Percentiles rank a stretch among this genome's conserved stretches.
Evolutionary conservation across 768 basidiomycete genomes (phyloP).

Genomic region (Hortiboletus campestris): DNA sequence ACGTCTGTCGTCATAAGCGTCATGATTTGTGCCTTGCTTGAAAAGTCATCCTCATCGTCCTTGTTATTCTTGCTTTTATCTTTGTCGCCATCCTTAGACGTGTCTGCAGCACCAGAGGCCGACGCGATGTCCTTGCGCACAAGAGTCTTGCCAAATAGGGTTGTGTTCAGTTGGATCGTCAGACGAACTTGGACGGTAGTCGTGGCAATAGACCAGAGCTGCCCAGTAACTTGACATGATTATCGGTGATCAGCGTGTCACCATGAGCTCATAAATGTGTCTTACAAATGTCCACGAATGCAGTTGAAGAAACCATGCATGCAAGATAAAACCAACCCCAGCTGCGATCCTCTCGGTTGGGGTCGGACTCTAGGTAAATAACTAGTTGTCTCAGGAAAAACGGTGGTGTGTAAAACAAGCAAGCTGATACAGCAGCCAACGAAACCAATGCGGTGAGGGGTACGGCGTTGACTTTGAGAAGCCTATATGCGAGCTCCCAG

Average conservation of each 20-base stretch:
- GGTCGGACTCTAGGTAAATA: constrained; percentile 62
- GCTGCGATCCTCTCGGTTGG: constrained; percentile 47
- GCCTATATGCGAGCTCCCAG: constrained; percentile 58
- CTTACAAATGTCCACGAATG: constrained; percentile 43
- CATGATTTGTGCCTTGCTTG: constrained; percentile 81
- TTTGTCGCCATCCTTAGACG: constrained; percentile 22
- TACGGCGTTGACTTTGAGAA: constrained; percentile 54
- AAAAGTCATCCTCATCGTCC: constrained; percentile 53
- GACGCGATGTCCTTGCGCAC: constrained; percentile 83
- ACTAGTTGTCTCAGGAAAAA: constrained; percentile 63
- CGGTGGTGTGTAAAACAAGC: constrained; percentile 63
- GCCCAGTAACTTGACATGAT: constrained; percentile 52
- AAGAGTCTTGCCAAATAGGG: constrained; percentile 82
- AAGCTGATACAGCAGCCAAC: constrained; percentile 56
- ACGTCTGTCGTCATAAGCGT: constrained; percentile 95
- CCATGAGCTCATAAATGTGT: not conserved
- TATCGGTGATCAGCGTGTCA: constrained; percentile 6
- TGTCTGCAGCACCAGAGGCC: constrained; percentile 38
- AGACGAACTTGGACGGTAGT: constrained; percentile 70
- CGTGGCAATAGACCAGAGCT: constrained; percentile 69
- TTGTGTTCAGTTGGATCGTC: constrained; percentile 77
- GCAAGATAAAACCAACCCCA: constrained; percentile 78
- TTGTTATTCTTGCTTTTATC: constrained; percentile 14
- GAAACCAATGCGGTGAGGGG: constrained; percentile 41
- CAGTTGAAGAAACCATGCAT: constrained; percentile 48